These are phyloP conservation scores for Terana coerulea DNA, from an alignment of 768 basidiomycete genomes.

Conservation along the genomic window DNA sequence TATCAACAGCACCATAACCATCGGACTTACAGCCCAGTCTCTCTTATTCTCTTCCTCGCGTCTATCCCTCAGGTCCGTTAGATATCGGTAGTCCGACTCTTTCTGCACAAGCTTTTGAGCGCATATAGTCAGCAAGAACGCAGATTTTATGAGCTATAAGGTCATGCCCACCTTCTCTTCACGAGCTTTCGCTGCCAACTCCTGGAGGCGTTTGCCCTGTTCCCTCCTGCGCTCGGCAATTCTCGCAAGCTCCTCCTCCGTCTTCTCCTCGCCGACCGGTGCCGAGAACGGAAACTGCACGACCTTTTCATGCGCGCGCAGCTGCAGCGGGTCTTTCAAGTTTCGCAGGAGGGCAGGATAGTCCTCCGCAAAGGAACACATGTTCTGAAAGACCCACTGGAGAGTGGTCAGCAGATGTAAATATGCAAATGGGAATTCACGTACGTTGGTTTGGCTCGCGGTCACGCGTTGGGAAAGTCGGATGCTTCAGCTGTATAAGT, in stretches of 20 bases:
- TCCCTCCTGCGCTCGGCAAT: conserved; percentile 79
- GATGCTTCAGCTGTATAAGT: conserved; percentile 93
- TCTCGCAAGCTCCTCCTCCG: conserved; percentile 82
- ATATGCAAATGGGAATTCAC: conserved; percentile 16
- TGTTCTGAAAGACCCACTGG: conserved; percentile 89
- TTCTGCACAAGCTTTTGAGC: conserved; percentile 72
- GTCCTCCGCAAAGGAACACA: conserved; percentile 79
- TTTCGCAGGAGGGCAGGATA: conserved; percentile 64
- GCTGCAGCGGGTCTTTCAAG: conserved; percentile 60
- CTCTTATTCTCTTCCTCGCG: conserved; percentile 57
- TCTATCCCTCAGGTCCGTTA: conserved; percentile 61
- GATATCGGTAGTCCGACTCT: conserved; percentile 66
- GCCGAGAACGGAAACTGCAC: conserved; percentile 84
- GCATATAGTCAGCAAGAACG: no score
- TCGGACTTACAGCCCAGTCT: conserved; percentile 84
- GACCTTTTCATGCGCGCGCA: conserved; percentile 66
- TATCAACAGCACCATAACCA: no score
- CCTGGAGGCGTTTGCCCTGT: conserved; percentile 85
- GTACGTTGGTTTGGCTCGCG: conserved; percentile 68
- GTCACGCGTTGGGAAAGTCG: conserved; percentile 85
- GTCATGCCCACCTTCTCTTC: conserved; percentile 86
- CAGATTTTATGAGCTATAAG: no score
- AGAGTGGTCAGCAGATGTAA: not conserved
- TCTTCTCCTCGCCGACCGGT: conserved; percentile 68
- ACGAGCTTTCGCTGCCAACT: conserved; percentile 81